Conservation (phyloP, 139 green algal species). For the Chlorella sp. region DNA sequence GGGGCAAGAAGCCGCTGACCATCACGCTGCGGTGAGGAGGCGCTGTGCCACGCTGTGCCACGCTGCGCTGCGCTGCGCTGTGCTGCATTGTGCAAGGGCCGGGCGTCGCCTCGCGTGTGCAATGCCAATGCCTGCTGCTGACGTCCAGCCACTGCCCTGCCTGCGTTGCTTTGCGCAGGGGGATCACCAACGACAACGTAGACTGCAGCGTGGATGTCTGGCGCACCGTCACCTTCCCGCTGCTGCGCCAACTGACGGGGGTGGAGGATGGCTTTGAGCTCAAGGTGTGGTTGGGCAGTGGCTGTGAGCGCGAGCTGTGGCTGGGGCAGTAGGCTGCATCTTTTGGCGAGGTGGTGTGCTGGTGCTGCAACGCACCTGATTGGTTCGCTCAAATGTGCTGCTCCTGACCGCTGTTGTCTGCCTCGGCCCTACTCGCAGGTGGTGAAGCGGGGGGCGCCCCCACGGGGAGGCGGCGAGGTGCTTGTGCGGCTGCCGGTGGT, state of each 20-base stretch:
- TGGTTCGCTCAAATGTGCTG: background rate
- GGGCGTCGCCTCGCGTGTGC: no score
- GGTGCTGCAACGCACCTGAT: no score
- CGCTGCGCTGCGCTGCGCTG: no score
- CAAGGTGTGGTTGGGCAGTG: slow-evolving; percentile 62
- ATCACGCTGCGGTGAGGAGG: slow-evolving; percentile 66
- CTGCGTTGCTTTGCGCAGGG: no score
- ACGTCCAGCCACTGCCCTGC: no score
- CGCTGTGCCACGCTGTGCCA: no score
- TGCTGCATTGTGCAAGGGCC: no score
- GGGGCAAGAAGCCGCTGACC: slow-evolving; percentile 89
- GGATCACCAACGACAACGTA: slow-evolving; percentile 88
- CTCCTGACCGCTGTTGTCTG: background rate
- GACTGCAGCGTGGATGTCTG: slow-evolving; percentile 90
- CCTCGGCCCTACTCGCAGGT: slow-evolving; percentile 18
- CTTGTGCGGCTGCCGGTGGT: slow-evolving; percentile 72
- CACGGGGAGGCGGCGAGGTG: slow-evolving; percentile 89
- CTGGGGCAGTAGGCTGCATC: no score
- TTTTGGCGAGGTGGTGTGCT: no score
- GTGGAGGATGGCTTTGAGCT: slow-evolving; percentile 74
- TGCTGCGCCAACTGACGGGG: slow-evolving; percentile 76
- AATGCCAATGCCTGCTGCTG: no score
- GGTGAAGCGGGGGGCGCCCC: slow-evolving; percentile 73
- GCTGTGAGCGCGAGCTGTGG: no score
- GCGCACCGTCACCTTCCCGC: slow-evolving; percentile 90